Base-by-base conservation (phyloP, 202 grass and related monocot genomes). In the Schoenoplectus triqueter region DNA sequence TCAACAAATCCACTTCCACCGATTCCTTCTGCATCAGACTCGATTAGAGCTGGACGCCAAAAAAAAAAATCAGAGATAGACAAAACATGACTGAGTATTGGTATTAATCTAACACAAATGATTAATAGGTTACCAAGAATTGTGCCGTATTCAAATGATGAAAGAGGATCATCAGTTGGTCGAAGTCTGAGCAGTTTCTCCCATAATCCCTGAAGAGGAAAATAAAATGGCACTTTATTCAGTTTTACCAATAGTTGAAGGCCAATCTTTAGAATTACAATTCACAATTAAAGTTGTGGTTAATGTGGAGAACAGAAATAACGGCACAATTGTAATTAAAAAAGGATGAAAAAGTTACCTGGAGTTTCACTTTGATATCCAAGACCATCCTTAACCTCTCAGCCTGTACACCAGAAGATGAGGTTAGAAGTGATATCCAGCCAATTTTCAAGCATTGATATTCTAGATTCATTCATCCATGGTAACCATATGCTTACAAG, bases 121-220 rank as follows among this genome's bases (percentile, higher is more conserved):
- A 39, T 10, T 39, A 67, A 80, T 83, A 87, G 44, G 13, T 86
- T 98, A 98, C 96, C 96, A 91, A 98, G 93, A 89, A 98, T 98
- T 61, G 96, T 98, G 90, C 96, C 96, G 86, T 98, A 98, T 95
- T 98, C 96, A 79, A 98, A 98, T 83, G 96, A 98, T 83, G 96
- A 98, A 84, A 98, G 96, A 68, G 96, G 96, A 91, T 98, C 96
- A 76, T 98, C 96, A 57, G 96, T 98, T 85, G 91, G 93, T 73
- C 96, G 91, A 89, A 98, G 96, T 87, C 93, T 94, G 66, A 98
- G 87, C 85, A 98, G 88, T 89, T 93, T 93, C 83, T 93, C 87
- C 96, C 96, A 99, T 41, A 99, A 91, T 85, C 96, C 93, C 96
- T 99, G 84, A 86, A 80, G 54, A 88, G 63, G 80, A 89, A 75